Conservation (phyloP, 768 basidiomycete species). For the Rhodotorula graminis region DNA sequence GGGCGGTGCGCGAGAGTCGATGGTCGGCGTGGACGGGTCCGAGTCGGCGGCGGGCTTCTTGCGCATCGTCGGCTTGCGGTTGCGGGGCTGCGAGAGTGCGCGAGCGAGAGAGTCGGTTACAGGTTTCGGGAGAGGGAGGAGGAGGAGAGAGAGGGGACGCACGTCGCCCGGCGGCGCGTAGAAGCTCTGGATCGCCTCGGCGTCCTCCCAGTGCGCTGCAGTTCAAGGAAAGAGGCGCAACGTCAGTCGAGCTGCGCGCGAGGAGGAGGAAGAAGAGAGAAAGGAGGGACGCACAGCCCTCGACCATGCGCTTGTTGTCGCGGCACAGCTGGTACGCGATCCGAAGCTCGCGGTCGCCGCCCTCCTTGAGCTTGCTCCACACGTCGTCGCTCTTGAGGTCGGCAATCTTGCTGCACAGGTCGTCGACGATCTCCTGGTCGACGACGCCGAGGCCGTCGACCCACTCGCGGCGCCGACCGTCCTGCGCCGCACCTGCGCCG, state of each 20-base stretch:
- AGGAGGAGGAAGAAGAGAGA: neutral
- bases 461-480: constrained; percentile 43
- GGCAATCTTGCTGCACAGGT: constrained; percentile 65
- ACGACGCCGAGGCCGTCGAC: constrained; percentile 72
- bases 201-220: constrained; percentile 38
- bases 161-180: constrained; percentile 31
- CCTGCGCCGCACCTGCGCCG: neutral
- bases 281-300: constrained; percentile 51
- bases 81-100: constrained; percentile 14
- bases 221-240: neutral
- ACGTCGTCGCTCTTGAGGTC: constrained; percentile 77
- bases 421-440: constrained; percentile 84
- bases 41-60: constrained; percentile 8
- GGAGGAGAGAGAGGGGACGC: neutral
- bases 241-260: neutral
- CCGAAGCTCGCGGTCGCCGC: constrained; percentile 87
- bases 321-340: constrained; percentile 91
- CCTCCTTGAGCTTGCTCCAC: constrained; percentile 70
- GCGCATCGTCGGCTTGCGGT: constrained; percentile 28
- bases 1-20: neutral
- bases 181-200: constrained; percentile 35
- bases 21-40: constrained; percentile 17
- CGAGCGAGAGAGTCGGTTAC: too few species aligned
- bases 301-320: constrained; percentile 76
- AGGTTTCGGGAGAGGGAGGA: too few species aligned